Base-by-base conservation (phyloP, 208 protist genomes). In the Trypanosoma cruzi region DNA sequence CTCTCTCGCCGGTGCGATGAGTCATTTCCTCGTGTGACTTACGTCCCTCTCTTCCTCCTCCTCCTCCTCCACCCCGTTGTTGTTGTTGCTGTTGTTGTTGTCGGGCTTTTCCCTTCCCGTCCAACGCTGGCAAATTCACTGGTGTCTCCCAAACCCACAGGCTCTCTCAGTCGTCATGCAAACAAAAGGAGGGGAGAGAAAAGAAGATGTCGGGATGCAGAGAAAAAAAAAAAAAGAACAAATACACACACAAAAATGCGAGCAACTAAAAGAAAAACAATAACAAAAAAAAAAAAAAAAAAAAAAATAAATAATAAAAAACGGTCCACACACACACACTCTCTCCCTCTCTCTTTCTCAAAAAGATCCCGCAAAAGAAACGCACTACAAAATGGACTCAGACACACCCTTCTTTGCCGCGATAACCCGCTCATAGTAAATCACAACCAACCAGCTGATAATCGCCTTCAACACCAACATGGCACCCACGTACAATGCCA, bases 391-490 rank as follows among this genome's bases (percentile, higher is more conserved):
- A 46, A 79, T 22, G 18, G 71, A 63, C 26, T 67, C 77, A 34
- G 53, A 20, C 22, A 50, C 60, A n/a, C 50, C 44, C 42, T 36
- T 71, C 28, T 57, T 37, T 29, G 49, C 28, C 4, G 26, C 6
- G 52, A 63, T 18, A 2, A n/a, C 42, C 8, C 60, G 50, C 40
- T 88, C 66, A 60, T 76, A 85, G 63, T 82, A 91, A 76, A 70
- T 76, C 14, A 73, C 63, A 31, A 71, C 42, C 13, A 73, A n/a
- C 62, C 64, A 71, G 52, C 66, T 69, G 14, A 86, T 44, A 22
- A 92, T 26, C 6, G 62, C 36, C 67, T 93, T 93, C 53, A 93
- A 13, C 14, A 85, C 52, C 48, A 88, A 79, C 73, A 93, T 76
- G 4, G 82, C 28, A 7, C 65, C 68, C 18, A 90, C 48, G 66